Evolutionary conservation across 768 basidiomycete genomes (phyloP).

Genomic region (Tricholoma hemisulphureum): DNA sequence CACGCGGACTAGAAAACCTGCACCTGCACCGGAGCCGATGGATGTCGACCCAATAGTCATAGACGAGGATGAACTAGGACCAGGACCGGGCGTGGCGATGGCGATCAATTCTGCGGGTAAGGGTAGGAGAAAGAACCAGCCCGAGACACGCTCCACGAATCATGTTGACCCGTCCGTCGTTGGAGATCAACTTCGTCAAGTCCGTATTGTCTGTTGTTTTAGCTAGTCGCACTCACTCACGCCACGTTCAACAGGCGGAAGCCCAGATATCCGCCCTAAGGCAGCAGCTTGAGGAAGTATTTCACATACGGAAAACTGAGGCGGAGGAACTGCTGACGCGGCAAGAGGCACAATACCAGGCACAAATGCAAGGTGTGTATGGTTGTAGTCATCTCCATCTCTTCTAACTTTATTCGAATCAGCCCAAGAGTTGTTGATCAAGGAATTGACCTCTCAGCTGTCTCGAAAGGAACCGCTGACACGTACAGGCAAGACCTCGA

Average conservation of each 20-base stretch:
- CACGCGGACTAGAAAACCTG: conserved; percentile 16
- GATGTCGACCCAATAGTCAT: conserved; percentile 21
- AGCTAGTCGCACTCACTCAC: neutral
- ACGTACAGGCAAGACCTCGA: conserved; percentile 45
- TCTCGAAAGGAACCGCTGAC: conserved; percentile 55
- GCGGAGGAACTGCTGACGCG: conserved; percentile 55
- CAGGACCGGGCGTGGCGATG: neutral
- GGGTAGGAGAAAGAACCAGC: conserved; percentile 7
- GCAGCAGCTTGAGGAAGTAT: conserved; percentile 57
- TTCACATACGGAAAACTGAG: conserved; percentile 60
- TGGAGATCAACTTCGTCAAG: conserved; percentile 26
- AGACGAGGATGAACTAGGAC: conserved; percentile 17
- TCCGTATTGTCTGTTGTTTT: conserved; percentile 6
- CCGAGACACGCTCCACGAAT: conserved; percentile 4
- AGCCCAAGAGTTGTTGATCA: conserved; percentile 59
- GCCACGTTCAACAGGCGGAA: conserved; percentile 31
- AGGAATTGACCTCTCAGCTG: conserved; percentile 55
- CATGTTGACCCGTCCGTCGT: conserved; percentile 16
- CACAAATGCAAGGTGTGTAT: conserved; percentile 48
- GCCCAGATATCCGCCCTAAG: conserved; percentile 46
- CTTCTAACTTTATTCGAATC: conserved; percentile 6
- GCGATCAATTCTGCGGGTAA: conserved; percentile 12
- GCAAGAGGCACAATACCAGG: conserved; percentile 50
- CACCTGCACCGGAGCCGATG: conserved; percentile 11
- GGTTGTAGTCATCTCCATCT: neutral